Evolutionary conservation across 441 rosid genomes (phyloP).

Genomic region (Eruca vesicaria): DNA sequence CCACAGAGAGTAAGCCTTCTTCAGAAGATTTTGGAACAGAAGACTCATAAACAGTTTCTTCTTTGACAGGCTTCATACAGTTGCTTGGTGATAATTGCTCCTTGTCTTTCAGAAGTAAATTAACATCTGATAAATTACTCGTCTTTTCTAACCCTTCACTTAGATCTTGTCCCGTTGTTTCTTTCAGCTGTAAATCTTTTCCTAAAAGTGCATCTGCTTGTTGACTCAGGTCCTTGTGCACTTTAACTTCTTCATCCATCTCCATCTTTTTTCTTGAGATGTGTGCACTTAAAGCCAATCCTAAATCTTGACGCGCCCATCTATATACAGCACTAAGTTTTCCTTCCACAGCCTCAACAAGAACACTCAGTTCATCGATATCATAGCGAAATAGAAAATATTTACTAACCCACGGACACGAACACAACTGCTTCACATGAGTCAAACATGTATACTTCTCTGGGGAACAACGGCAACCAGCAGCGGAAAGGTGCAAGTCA

Average conservation of each 20-base stretch:
- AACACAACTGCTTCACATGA: conserved; percentile 88
- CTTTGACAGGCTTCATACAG: conserved; percentile 23
- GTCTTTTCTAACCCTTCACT: too few species aligned
- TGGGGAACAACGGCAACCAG: conserved; percentile 90
- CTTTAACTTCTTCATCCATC: conserved; percentile 43
- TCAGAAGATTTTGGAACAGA: conserved; percentile 40
- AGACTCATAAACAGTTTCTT: conserved; percentile 26
- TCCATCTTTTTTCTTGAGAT: conserved; percentile 45
- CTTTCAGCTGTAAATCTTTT: conserved; percentile 41
- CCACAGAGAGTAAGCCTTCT: conserved; percentile 38
- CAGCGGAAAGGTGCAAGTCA: conserved; percentile 97
- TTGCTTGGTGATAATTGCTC: conserved; percentile 33
- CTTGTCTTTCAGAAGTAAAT: conserved; percentile 35
- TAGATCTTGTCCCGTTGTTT: conserved; percentile 35
- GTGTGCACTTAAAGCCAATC: conserved; percentile 69
- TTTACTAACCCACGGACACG: conserved; percentile 74
- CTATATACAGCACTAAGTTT: conserved; percentile 90
- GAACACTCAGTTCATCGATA: conserved; percentile 75
- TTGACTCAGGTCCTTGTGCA: conserved; percentile 37
- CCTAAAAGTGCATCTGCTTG: conserved; percentile 37
- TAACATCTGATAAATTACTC: conserved; percentile 23
- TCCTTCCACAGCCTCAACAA: conserved; percentile 97
- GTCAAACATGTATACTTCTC: conserved; percentile 91
- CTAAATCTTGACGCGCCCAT: conserved; percentile 98
- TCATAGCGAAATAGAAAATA: conserved; percentile 89